phyloP scores from a whole-genome alignment of 2,329 filamentous ascomycete species.

The Colletotrichum shisoi region DNA sequence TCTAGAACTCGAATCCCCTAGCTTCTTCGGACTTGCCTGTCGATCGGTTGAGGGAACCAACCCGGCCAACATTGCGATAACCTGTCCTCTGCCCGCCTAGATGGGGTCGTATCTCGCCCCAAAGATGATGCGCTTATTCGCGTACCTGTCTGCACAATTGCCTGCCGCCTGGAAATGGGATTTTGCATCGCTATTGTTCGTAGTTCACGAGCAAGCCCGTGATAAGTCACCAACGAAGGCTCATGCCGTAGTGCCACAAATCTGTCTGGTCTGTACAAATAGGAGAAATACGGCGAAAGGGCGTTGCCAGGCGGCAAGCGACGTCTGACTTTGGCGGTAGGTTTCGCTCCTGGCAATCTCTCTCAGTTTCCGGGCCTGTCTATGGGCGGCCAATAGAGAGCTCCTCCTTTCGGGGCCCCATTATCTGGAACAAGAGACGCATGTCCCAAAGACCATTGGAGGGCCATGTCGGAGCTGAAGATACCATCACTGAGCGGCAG shows the following conservation, averaged over 20 bases:
- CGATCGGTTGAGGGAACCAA: slow-evolving; percentile 9
- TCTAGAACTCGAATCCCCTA: not conserved
- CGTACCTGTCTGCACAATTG: slow-evolving; percentile 5
- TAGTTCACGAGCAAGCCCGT: slow-evolving; percentile 1
- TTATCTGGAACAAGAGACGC: not conserved
- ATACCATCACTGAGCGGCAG: not conserved
- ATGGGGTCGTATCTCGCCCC: not conserved
- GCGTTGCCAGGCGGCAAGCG: slow-evolving; percentile 1
- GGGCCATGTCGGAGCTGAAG: slow-evolving; percentile 25
- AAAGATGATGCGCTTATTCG: slow-evolving; percentile 7
- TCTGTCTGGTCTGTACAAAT: not conserved
- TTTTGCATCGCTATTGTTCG: not conserved
- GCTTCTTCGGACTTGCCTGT: slow-evolving; percentile 9
- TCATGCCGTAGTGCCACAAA: not conserved
- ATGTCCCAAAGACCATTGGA: slow-evolving; percentile 5
- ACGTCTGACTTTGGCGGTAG: not conserved
- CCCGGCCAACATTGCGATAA: slow-evolving; percentile 2
- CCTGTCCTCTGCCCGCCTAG: not conserved
- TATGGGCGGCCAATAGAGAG: not conserved
- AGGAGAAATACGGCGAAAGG: not conserved
- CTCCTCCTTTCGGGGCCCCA: slow-evolving; percentile 15
- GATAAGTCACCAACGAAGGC: not conserved
- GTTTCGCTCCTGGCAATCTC: not conserved
- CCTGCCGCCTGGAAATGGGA: not conserved
- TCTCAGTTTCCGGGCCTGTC: not conserved